Evolutionary conservation across 2,329 filamentous ascomycete genomes (phyloP), one percentile per base, ranked within the genome.

Genomic region (Fusarium bactridioides): DNA sequence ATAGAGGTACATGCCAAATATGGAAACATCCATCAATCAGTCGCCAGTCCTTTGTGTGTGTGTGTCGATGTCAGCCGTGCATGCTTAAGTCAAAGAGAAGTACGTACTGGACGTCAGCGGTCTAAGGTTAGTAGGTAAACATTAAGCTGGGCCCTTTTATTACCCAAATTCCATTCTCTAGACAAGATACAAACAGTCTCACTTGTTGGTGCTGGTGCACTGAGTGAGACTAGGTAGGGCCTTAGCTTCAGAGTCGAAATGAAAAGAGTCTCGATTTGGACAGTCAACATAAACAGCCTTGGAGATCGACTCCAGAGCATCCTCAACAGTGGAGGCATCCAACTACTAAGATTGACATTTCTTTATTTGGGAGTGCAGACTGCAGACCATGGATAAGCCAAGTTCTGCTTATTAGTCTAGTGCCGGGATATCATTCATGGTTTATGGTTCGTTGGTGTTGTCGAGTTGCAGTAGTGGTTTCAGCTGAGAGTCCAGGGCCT

Each of bases 391-490:
- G 25, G 23, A 35, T 33, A 57, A 63, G 51, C 58, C 43, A 69
- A 48, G 47, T 57, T 69, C 40, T 69, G n/a, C 37, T 48, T 56
- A 38, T 48, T 63, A 33, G 27, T 59, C 43, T 63, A 33, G 27
- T 59, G 40, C 41, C 44, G 12, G 33, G 67, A 35, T 61, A 57
- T 61, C 43, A 53, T 56, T 40, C 60, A 56, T 55, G 41, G 50
- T 53, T 56, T 31, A 51, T 60, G 33, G 47, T 65, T 63, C 13
- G 48, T 64, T 56, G 54, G 64, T 67, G 47, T 57, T 66, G 60
- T 29, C 43, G 53, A 47, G 51, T 61, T 62, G 70, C 65, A 70
- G 70, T 72, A 73, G 70, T 50, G 43, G 61, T 72, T 72, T 72
- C 66, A 72, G 70, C 61, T 73, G 47, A 58, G 68, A 40, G 60